These are phyloP conservation scores for Rubus parviflorus DNA, from an alignment of 306 rosid species.

Conservation along the genomic window DNA sequence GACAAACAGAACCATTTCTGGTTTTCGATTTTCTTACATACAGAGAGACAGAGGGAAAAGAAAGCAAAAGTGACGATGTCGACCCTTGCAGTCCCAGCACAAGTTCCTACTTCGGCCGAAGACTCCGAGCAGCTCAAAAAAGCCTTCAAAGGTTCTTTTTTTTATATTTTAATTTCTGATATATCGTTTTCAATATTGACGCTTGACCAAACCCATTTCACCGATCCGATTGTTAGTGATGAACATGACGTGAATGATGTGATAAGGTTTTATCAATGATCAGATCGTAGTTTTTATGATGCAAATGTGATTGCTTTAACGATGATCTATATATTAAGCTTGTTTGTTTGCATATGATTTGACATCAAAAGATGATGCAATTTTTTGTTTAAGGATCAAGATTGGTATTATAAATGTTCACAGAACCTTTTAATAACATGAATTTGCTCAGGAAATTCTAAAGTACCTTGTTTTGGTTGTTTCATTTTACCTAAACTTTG, in stretches of 20 bases:
- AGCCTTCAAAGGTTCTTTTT: conserved; percentile 70
- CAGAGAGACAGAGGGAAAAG: background rate
- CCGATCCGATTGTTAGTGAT: background rate
- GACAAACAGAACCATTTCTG: background rate
- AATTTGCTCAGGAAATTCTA: background rate
- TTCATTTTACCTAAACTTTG: background rate
- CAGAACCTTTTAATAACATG: background rate
- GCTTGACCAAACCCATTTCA: background rate
- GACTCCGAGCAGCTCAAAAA: conserved; percentile 76
- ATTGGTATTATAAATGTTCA: background rate
- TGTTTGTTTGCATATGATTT: background rate
- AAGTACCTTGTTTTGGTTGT: background rate
- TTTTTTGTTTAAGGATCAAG: background rate
- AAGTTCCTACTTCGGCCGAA: conserved; percentile 67
- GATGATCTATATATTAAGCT: background rate
- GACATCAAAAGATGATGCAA: background rate
- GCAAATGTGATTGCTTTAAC: background rate
- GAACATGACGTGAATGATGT: background rate
- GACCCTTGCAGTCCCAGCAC: conserved; percentile 55
- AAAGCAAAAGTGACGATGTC: conserved; percentile 45
- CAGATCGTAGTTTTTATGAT: background rate
- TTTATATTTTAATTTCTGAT: background rate
- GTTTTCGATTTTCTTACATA: background rate
- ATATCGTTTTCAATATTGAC: background rate
- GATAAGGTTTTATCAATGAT: background rate